phyloP scores from a whole-genome alignment of 805 yeast species.

The Kluyveromyces aestuarii region DNA sequence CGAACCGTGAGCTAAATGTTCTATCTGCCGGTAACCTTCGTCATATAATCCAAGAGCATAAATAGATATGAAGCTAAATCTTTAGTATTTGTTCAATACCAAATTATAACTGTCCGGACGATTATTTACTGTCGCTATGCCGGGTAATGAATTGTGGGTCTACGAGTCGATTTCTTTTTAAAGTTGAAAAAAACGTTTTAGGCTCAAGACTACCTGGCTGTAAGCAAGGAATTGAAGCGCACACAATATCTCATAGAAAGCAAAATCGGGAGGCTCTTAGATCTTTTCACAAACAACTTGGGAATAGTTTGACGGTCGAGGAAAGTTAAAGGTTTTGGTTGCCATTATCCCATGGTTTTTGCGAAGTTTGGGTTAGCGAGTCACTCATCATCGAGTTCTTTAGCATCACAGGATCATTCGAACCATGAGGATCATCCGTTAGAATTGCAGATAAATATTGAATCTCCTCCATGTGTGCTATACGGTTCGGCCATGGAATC shows the following conservation, averaged over 20 bases:
- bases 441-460: constrained; percentile 53
- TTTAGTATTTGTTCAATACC: neutral
- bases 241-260: neutral
- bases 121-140: neutral
- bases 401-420: constrained; percentile 3
- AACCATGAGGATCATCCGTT: constrained; percentile 28
- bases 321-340: neutral
- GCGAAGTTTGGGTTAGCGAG: neutral
- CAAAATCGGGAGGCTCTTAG: neutral
- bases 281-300: neutral
- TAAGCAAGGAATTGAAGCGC: no score
- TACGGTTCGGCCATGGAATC: constrained; percentile 75
- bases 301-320: neutral
- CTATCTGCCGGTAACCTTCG: no score
- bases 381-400: constrained; percentile 3
- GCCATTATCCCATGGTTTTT: neutral
- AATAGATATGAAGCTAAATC: no score
- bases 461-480: constrained; percentile 83
- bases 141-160: neutral
- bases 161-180: neutral
- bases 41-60: no score
- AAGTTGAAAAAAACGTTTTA: neutral
- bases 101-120: neutral
- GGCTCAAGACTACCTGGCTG: neutral
- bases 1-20: no score